Percentiles rank a stretch among this genome's conserved stretches.
These are phyloP conservation scores for Glycine tomentella DNA, from an alignment of 306 rosid species.

Conservation along the genomic window DNA sequence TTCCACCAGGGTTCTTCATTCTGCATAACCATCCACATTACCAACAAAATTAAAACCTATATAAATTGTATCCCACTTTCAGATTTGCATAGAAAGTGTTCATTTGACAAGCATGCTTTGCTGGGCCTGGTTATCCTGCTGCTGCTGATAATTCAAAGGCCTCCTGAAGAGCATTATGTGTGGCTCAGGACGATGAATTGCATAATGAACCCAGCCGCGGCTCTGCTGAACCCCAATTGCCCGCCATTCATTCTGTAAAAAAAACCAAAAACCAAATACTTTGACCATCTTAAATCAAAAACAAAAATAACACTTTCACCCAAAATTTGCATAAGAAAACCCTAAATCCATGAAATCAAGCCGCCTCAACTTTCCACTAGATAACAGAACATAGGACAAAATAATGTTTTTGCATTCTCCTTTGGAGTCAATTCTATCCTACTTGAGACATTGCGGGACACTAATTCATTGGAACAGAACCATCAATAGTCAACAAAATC, in stretches of 20 bases:
- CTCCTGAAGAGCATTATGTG: constrained; percentile 99
- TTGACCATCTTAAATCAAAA: not conserved
- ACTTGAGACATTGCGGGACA: too few species aligned
- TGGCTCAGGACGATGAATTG: constrained; percentile 95
- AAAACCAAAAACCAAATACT: not conserved
- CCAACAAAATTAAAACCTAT: constrained; percentile 42
- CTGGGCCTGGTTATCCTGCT: constrained; percentile 82
- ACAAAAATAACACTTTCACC: too few species aligned
- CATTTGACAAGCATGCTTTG: constrained; percentile 69
- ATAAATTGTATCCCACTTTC: constrained; percentile 41
- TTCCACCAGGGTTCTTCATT: not conserved
- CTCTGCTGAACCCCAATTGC: constrained; percentile 98
- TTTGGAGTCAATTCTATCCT: not conserved
- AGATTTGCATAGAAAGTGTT: constrained; percentile 38
- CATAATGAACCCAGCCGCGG: constrained; percentile 97
- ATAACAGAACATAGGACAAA: not conserved
- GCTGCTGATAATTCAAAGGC: constrained; percentile 89
- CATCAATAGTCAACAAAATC: not conserved
- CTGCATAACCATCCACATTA: constrained; percentile 17
- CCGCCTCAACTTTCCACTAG: not conserved
- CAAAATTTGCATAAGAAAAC: too few species aligned
- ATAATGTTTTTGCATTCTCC: not conserved
- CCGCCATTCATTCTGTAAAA: constrained; percentile 83
- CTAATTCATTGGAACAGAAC: not conserved
- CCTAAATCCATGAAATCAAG: too few species aligned